Evolutionary conservation across 306 rosid genomes (phyloP).

Genomic region (Prunus persica): DNA sequence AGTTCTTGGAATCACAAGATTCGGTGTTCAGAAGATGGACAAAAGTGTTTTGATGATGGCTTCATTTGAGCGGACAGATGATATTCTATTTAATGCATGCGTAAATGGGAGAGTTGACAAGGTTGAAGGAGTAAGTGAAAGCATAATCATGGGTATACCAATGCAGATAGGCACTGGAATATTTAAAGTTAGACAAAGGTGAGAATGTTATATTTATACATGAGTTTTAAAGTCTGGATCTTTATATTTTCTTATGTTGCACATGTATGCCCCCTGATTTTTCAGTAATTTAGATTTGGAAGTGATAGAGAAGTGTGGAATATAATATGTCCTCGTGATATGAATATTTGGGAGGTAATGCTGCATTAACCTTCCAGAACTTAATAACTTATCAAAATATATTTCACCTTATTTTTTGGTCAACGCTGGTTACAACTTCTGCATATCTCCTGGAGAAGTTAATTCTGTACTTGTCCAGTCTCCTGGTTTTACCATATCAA

Average conservation of each 20-base stretch:
- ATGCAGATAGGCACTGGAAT: conserved; percentile 85
- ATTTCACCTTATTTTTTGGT: not conserved
- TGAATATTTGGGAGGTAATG: too few relatives aligned
- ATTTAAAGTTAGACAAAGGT: conserved; percentile 86
- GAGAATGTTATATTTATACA: conserved; percentile 2
- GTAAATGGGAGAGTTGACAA: conserved; percentile 65
- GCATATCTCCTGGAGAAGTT: not conserved
- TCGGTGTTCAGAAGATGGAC: conserved; percentile 89
- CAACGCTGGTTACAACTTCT: not conserved
- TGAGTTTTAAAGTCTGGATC: not conserved
- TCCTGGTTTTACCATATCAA: not conserved
- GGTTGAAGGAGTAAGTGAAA: conserved; percentile 87
- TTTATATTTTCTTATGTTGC: not conserved
- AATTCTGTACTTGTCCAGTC: not conserved
- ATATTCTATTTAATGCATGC: conserved; percentile 72
- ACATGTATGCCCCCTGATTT: not conserved
- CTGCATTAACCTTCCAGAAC: too few relatives aligned
- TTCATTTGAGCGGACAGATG: conserved; percentile 85
- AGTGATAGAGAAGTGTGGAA: not conserved
- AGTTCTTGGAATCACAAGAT: conserved; percentile 91
- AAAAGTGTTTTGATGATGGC: conserved; percentile 88
- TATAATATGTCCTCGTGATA: not conserved
- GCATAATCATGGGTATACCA: conserved; percentile 93
- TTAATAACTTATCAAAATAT: too few relatives aligned
- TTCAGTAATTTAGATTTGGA: not conserved